Evolutionary conservation across 257 asterid species (phyloP).

Genomic region (Primulina eburnea): DNA sequence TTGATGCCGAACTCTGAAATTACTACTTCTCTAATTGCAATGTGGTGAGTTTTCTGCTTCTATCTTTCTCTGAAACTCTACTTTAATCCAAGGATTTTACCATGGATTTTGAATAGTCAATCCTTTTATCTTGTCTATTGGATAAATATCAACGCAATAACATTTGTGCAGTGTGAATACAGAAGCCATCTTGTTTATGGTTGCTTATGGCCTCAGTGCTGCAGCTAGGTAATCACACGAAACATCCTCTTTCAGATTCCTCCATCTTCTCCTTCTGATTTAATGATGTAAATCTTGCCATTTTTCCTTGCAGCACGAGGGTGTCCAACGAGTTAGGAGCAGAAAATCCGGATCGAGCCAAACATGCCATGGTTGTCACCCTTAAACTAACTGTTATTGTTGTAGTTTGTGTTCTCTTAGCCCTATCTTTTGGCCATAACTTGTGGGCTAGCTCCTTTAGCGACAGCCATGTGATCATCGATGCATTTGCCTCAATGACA

Average conservation of each 20-base stretch:
- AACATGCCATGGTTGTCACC: conserved; percentile 58
- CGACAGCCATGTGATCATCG: conserved; percentile 44
- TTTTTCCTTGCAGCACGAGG: conserved; percentile 61
- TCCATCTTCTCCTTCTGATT: not conserved
- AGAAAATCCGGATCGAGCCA: conserved; percentile 59
- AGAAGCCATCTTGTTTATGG: conserved; percentile 30
- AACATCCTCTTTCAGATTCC: not conserved
- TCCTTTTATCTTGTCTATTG: not conserved
- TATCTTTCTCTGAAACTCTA: not conserved
- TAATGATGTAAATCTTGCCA: not conserved
- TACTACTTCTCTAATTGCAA: conserved; percentile 72
- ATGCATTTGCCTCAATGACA: conserved; percentile 53
- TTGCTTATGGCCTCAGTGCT: conserved; percentile 63
- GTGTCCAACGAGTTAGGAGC: conserved; percentile 84
- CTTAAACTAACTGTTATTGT: conserved; percentile 49
- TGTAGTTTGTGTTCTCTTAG: conserved; percentile 37
- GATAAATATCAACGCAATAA: not conserved
- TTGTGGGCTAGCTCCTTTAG: conserved; percentile 71
- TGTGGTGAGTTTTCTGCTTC: conserved; percentile 50
- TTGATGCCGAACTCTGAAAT: conserved; percentile 71
- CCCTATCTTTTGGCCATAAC: conserved; percentile 51
- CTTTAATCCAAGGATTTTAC: not conserved
- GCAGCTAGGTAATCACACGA: conserved; percentile 62
- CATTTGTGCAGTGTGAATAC: conserved; percentile 37
- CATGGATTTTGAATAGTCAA: not conserved